phyloP scores from a whole-genome alignment of 768 basidiomycete genomes.

The Amyloporia xantha region DNA sequence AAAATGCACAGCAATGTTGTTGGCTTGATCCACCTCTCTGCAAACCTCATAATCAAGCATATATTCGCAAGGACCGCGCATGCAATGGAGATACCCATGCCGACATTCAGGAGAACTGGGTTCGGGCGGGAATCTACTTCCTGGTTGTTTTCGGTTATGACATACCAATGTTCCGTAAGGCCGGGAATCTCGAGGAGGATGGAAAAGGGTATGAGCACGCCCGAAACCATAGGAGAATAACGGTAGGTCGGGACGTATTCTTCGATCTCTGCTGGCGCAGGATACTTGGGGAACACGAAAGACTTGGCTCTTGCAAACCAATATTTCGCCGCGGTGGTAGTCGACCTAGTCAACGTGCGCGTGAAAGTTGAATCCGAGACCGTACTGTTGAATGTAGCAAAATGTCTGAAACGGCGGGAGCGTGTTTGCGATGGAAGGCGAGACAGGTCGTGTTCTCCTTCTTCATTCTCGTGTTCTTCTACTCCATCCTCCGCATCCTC shows the following conservation, averaged over 20 bases:
- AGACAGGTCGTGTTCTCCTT: conserved; percentile 2
- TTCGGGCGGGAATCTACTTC: conserved; percentile 46
- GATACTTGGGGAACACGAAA: conserved; percentile 14
- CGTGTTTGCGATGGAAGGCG: background rate
- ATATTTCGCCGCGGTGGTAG: background rate
- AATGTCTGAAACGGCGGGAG: conserved; percentile 6
- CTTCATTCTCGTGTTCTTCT: background rate
- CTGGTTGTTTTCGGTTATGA: conserved; percentile 42
- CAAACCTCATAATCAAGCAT: conserved; percentile 61
- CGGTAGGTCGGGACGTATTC: conserved; percentile 53
- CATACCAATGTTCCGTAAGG: conserved; percentile 70
- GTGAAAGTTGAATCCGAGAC: conserved; percentile 3
- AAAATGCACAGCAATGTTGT: conserved; percentile 62
- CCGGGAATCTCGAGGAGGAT: conserved; percentile 82
- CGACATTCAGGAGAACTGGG: conserved; percentile 51
- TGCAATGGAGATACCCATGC: conserved; percentile 57
- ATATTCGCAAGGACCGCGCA: conserved; percentile 64
- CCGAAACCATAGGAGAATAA: conserved; percentile 57
- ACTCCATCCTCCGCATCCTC: background rate
- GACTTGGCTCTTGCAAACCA: conserved; percentile 15
- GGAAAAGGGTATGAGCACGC: conserved; percentile 65
- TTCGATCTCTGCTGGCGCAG: conserved; percentile 21
- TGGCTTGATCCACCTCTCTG: conserved; percentile 56
- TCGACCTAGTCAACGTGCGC: background rate
- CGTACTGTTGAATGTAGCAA: conserved; percentile 7